Evolutionary conservation across 306 rosid species (phyloP), one percentile per base, ranked within the genome.

Genomic region (Rosa lucieae): DNA sequence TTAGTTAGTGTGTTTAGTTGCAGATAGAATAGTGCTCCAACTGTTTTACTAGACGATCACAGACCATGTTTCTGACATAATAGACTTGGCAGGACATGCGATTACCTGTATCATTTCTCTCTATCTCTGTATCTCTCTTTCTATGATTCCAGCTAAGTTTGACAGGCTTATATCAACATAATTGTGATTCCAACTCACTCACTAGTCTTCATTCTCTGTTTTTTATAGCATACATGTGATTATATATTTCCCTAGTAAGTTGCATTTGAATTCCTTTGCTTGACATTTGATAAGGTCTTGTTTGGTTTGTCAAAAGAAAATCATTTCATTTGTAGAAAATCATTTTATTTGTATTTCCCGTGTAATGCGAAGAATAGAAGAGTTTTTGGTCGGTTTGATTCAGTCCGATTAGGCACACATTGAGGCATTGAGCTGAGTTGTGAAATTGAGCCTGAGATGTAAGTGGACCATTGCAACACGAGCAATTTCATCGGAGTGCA

Each of bases 41-140:
- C 67, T 70, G 75, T 58, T 78, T 79, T 80, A 74, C 81, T 74
- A 68, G 84, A 78, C 67, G 71, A 70, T 87, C 62, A 73, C 58
- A 17, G 81, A 68, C 53, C 8, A 81, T 77, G 75, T 75, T 79
- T 83, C 86, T 81, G 79, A 89, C 90, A 65, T 66, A 86, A 76
- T 83, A 44, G 76, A 75, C 26, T 5, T 61, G 35, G 58, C 42
- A 18, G 63, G 71, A 82, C 82, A 71, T 65, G 66, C 77, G 48
- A 44, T 58, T 78, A 83, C 47, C 80, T 53, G 70, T 37, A 42
- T 73, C 86, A 81, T 82, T 35, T 48, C 65, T 59, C 61, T 47
- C 39, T 48, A 53, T 59, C 61, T 47, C 43, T 55, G 23, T 26
- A n/a, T 47, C 4, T 48, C 61, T 43, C 3, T 47, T 78, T 53